Evolutionary conservation across 2,329 filamentous ascomycete species (phyloP), one percentile per base, ranked within the genome.

Genomic region (Knoxdaviesia capensis): DNA sequence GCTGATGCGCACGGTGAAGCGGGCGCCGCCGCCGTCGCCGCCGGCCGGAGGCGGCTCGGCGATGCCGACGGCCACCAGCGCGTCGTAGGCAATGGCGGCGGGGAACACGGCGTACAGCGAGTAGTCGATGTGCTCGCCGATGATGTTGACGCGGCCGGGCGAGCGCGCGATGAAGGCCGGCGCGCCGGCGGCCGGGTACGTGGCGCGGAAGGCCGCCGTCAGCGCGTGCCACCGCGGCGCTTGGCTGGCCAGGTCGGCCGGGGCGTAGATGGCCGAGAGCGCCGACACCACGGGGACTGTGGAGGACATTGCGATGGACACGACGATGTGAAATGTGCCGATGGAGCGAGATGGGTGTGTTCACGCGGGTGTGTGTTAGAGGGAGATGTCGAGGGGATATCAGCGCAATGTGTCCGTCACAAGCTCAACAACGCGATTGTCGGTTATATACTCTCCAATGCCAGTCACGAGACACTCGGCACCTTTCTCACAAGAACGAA

Each of bases 81-180:
- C 80, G 59, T 98, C 90, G 47, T 85, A 82, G 5, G 82, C 85
- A 50, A 96, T 86, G 47, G 88, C 90, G 76, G 94, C 94, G 41
- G 90, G 90, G 29, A 98, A 69, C 45, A 94, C 87, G 51, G 90
- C 79, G 66, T 96, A 98, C 20, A 98, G 74, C 9, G 85, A 94
- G 64, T 98, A 98, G 65, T 98, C 90, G 54, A 98, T 94, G 64
- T 98, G 90, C 69, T 98, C 90, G 59, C 90, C 90, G 56, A 98
- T 94, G 54, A 98, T 90, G 64, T 96, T 96, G 50, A 98, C 90
- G 50, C 90, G 75, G 46, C 90, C 90, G 1, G 90, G 90, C 43
- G 87, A 94, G 48, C 90, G 78, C 7, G 88, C 74, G 20, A 96
- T 75, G 53, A 94, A 94, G 45, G 81, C 71, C 35, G 87, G 77